Evolutionary conservation across 768 basidiomycete genomes (phyloP).

Genomic region (Boletus pseudo-olivaceus): DNA sequence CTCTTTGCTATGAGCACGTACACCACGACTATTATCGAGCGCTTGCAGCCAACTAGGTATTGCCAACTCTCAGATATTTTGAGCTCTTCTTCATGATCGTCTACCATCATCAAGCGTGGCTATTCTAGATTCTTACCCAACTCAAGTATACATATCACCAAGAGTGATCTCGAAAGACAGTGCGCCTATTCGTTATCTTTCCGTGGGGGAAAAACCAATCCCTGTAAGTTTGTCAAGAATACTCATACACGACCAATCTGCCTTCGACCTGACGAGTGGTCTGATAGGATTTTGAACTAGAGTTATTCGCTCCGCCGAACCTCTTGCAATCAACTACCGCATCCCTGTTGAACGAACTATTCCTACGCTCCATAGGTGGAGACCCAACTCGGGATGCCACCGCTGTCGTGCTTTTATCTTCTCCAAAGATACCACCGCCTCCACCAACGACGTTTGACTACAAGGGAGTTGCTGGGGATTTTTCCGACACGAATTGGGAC

Average conservation of each 20-base stretch:
- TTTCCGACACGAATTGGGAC: slow-evolving; percentile 37
- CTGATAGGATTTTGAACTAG: slow-evolving; percentile 32
- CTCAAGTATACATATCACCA: slow-evolving; percentile 44
- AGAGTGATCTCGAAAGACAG: slow-evolving; percentile 34
- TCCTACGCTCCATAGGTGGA: slow-evolving; percentile 8
- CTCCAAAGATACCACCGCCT: slow-evolving; percentile 39
- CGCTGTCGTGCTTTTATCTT: slow-evolving; percentile 46
- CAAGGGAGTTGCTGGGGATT: slow-evolving; percentile 20
- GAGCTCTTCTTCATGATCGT: neutral
- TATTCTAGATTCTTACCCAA: slow-evolving; percentile 52
- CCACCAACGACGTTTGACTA: slow-evolving; percentile 39
- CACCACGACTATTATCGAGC: slow-evolving; percentile 39
- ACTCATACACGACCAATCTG: neutral
- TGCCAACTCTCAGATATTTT: neutral
- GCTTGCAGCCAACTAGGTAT: slow-evolving; percentile 47
- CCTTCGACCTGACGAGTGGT: neutral
- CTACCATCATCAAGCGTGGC: slow-evolving; percentile 35
- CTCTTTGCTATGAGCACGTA: slow-evolving; percentile 49
- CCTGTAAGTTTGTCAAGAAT: slow-evolving; percentile 2
- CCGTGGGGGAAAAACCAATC: slow-evolving; percentile 19
- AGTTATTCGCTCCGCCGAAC: slow-evolving; percentile 53
- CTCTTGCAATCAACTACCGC: slow-evolving; percentile 54
- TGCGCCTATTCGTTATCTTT: slow-evolving; percentile 54
- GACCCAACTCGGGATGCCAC: neutral
- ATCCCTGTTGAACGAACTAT: slow-evolving; percentile 39